Evolutionary conservation across 495 filamentous ascomycete species (phyloP), one percentile per base, ranked within the genome.

Genomic region (Penicillium simplicissimum): DNA sequence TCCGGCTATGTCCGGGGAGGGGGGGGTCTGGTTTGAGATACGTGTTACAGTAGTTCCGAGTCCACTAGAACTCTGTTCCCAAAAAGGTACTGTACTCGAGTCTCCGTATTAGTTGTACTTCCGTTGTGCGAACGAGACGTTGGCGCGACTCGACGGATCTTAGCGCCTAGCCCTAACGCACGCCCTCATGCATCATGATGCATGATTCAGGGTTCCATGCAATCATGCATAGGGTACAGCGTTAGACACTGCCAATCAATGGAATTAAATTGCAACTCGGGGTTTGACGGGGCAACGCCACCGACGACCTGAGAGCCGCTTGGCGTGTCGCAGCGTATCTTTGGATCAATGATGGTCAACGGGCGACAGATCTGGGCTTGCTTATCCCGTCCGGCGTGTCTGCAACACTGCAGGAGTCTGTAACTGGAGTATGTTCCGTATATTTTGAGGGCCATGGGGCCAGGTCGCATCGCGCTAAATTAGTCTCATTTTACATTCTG

Each of bases 131-230:
- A 25, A 49, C 23, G 45, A 23, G 45, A 49, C 45, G 45, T 49
- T 49, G 45, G 45, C 45, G 23, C 45, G 23, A 13, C 23, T 49
- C 45, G 45, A 28, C 45, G 45, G 23, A 31, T 49, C 21, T 49
- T 49, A 49, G 45, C 13, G 45, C 45, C 45, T 7, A 28, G 45
- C 45, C 23, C 45, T 47, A 49, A 49, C 23, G 45, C 45, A 49
- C 45, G n/a, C 4, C 45, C 1, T 14, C 23, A 45, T 49, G 45
- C 45, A 31, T 31, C 23, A 49, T 14, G 11, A 45, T 49, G 45
- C 45, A 31, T 31, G 45, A 49, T 31, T n/a, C 45, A 49, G 11
- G 23, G 25, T 49, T 25, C 45, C 21, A 23, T 31, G 14, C 45
- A 14, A 14, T 23, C 21, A 23, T 31, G 14, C 45, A 14, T 14